Evolutionary conservation across 2,329 filamentous ascomycete genomes (phyloP).

Genomic region (Anisogramma anomala): DNA sequence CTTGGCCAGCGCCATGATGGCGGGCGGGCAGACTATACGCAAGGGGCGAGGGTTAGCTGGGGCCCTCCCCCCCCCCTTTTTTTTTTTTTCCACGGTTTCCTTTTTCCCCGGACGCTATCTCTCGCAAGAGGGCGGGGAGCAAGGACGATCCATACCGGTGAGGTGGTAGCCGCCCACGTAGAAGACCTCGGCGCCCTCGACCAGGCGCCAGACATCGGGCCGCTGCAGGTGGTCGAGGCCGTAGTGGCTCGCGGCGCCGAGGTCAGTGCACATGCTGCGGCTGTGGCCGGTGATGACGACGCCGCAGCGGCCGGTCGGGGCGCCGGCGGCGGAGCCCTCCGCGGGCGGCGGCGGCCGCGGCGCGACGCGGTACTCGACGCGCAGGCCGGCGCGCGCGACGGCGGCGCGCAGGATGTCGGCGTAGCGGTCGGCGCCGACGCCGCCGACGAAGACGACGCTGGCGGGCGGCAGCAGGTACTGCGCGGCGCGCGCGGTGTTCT

Average conservation of each 20-base stretch:
- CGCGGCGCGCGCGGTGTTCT: conserved; percentile 93
- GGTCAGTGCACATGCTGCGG: conserved; percentile 87
- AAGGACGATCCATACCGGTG: conserved; percentile 41
- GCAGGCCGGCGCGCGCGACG: conserved; percentile 76
- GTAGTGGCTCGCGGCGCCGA: conserved; percentile 95
- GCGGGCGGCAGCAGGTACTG: conserved; percentile 89
- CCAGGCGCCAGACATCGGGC: conserved; percentile 82
- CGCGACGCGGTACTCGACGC: conserved; percentile 91
- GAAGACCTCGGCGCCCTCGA: conserved; percentile 77
- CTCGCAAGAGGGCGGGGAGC: too few species aligned
- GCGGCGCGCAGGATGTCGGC: conserved; percentile 78
- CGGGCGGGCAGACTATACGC: conserved; percentile 83
- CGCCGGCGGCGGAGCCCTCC: too few species aligned
- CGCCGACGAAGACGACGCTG: conserved; percentile 86
- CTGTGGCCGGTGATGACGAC: conserved; percentile 96
- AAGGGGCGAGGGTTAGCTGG: too few species aligned
- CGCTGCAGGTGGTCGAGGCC: conserved; percentile 86
- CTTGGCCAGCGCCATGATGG: conserved; percentile 80
- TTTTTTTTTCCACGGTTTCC: too few species aligned
- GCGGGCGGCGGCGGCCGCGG: conserved; percentile 63
- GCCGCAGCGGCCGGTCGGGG: conserved; percentile 88
- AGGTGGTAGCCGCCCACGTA: conserved; percentile 97
- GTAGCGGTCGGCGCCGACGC: conserved; percentile 92
- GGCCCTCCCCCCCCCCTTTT: too few species aligned
- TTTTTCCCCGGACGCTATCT: too few species aligned